Conservation (phyloP, 2,329 filamentous ascomycete genomes). For the Sporothrix inflata region DNA sequence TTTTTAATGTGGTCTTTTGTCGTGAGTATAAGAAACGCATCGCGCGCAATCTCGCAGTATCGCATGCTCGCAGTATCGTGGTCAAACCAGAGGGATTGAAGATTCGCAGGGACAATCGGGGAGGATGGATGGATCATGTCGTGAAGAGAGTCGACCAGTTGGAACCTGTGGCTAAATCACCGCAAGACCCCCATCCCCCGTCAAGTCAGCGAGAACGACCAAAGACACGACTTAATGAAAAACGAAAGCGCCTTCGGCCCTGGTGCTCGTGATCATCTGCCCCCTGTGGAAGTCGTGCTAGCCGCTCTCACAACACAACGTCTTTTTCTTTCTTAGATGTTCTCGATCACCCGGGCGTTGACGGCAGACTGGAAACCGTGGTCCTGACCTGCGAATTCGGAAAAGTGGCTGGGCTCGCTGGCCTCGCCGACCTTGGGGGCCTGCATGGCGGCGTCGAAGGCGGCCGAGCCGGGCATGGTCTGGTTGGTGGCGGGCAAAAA, state of each 20-base stretch:
- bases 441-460: constrained; percentile 49
- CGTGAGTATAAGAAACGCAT: neutral
- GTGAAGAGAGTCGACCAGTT: constrained; percentile 16
- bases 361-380: constrained; percentile 76
- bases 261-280: constrained; percentile 10
- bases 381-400: constrained; percentile 59
- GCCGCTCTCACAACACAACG: constrained; percentile 9
- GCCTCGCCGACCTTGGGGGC: constrained; percentile 46
- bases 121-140: neutral
- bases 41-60: constrained; percentile 5
- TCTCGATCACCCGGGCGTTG: constrained; percentile 80
- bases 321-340: constrained; percentile 63
- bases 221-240: neutral
- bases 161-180: constrained; percentile 18
- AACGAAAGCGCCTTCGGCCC: neutral
- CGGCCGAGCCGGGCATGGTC: constrained; percentile 53
- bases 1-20: neutral
- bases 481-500: constrained; percentile 72
- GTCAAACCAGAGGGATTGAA: neutral
- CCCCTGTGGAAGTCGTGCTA: constrained; percentile 41
- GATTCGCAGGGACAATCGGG: neutral
- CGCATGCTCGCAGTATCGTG: neutral
- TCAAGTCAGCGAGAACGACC: constrained; percentile 18
- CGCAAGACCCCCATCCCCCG: neutral
- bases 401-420: constrained; percentile 45